A percentile compares a stretch with the other conserved stretches of the same genome.
phyloP scores from a whole-genome alignment of 805 yeast genomes.

The Pichia heedii region DNA sequence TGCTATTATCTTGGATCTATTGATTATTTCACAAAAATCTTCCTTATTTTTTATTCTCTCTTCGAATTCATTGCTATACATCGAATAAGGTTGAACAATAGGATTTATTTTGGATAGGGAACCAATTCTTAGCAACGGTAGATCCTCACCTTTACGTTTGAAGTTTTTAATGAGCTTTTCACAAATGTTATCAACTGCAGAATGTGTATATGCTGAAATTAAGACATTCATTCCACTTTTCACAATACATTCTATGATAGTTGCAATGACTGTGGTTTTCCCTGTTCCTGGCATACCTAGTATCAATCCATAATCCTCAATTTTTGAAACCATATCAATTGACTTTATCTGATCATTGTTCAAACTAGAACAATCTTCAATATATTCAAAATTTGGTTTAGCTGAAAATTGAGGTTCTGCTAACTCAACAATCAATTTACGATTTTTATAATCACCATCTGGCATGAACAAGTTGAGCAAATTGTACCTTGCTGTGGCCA shows the following conservation, averaged over 20 bases:
- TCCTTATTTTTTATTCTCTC: conserved; percentile 27
- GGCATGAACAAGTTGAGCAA: conserved; percentile 56
- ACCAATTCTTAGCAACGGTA: conserved; percentile 63
- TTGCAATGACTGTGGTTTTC: conserved; percentile 82
- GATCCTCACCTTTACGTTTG: conserved; percentile 4
- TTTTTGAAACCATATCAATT: conserved; percentile 49
- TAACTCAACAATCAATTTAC: conserved; percentile 48
- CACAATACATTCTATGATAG: conserved; percentile 55
- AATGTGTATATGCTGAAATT: conserved; percentile 82
- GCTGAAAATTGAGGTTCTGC: conserved; percentile 35
- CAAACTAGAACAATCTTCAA: conserved; percentile 22
- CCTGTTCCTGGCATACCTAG: conserved; percentile 99
- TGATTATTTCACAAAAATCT: conserved; percentile 39
- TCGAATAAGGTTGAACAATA: conserved; percentile 44
- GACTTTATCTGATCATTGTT: conserved; percentile 71
- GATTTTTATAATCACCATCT: conserved; percentile 33
- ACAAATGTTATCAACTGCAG: conserved; percentile 91
- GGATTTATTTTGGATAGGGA: conserved; percentile 50
- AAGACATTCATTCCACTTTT: conserved; percentile 57
- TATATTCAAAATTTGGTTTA: conserved; percentile 17
- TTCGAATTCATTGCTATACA: conserved; percentile 30
- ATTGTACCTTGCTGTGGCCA: conserved; percentile 71
- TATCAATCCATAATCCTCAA: conserved; percentile 70
- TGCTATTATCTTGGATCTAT: conserved; percentile 69
- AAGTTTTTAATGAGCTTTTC: conserved; percentile 45